A percentile compares a stretch with the other conserved stretches of the same genome.
These are phyloP conservation scores for Cercospora sesami DNA, from an alignment of 2,329 filamentous ascomycete species.

Conservation along the genomic window DNA sequence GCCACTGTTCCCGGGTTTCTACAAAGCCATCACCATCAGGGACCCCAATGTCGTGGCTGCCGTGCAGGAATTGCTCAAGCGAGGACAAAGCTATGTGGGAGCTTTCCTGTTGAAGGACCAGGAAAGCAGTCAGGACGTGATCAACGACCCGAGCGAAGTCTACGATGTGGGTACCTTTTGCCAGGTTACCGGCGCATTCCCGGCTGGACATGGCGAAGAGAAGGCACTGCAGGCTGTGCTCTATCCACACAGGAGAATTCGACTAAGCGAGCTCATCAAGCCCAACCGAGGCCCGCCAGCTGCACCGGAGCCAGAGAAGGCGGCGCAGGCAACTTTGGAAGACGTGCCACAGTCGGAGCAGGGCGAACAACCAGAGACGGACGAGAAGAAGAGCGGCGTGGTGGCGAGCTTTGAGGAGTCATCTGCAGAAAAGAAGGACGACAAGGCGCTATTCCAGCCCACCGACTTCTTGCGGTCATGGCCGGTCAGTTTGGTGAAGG, in stretches of 20 bases:
- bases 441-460: constrained; percentile 63
- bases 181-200: constrained; percentile 94
- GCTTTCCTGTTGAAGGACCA: constrained; percentile 98
- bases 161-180: constrained; percentile 97
- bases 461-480: constrained; percentile 90
- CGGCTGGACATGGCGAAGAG: constrained; percentile 76
- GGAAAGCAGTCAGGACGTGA: constrained; percentile 87
- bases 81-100: constrained; percentile 94
- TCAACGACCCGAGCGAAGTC: constrained; percentile 85
- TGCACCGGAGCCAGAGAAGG: constrained; percentile 53
- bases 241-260: constrained; percentile 93
- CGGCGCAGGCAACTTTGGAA: constrained; percentile 53
- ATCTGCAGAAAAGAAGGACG: constrained; percentile 55
- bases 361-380: constrained; percentile 43
- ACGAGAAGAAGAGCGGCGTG: constrained; percentile 84
- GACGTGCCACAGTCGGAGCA: constrained; percentile 10
- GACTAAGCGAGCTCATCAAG: constrained; percentile 78
- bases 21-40: constrained; percentile 96
- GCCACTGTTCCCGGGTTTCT: constrained; percentile 94
- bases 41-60: constrained; percentile 88
- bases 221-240: constrained; percentile 81
- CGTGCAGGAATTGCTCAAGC: constrained; percentile 94
- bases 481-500: constrained; percentile 89
- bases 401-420: constrained; percentile 95
- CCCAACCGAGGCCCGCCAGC: constrained; percentile 55